Percentiles rank a stretch among this genome's conserved stretches.
These are phyloP conservation scores for Millerago galiae DNA, from an alignment of 805 yeast species.

Conservation along the genomic window DNA sequence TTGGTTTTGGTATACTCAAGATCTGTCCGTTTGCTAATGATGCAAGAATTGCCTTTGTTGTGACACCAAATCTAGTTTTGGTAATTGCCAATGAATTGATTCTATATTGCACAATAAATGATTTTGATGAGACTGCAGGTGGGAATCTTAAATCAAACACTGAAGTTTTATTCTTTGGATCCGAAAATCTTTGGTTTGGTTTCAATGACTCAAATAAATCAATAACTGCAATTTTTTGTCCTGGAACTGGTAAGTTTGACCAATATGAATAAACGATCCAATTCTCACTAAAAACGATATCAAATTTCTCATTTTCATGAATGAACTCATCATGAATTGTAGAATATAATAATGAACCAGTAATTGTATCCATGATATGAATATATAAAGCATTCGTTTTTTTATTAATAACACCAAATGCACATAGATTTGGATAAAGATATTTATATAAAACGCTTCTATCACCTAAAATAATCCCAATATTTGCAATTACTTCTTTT, in stretches of 20 bases:
- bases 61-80: conserved; percentile 56
- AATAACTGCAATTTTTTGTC: conserved; percentile 57
- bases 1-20: conserved; percentile 59
- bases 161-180: conserved; percentile 1
- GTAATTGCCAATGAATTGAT: conserved; percentile 49
- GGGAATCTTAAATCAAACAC: conserved; percentile 26
- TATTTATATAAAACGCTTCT: conserved; percentile 79
- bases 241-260: conserved; percentile 41
- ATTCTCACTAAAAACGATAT: conserved; percentile 68
- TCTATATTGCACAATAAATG: conserved; percentile 58
- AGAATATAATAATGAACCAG: conserved; percentile 56
- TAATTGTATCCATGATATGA: conserved; percentile 56
- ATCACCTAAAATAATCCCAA: conserved; percentile 65
- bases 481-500: conserved; percentile 40
- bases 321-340: conserved; percentile 36
- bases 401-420: conserved; percentile 38
- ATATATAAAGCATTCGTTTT: conserved; percentile 32
- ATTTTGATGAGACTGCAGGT: conserved; percentile 46
- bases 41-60: conserved; percentile 58
- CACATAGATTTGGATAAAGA: conserved; percentile 61
- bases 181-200: conserved; percentile 38
- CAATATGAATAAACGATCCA: conserved; percentile 71
- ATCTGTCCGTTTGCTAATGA: conserved; percentile 57
- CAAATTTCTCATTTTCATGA: conserved; percentile 36
- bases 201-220: conserved; percentile 70